These are phyloP conservation scores for Lodderomyces oxycetoniae DNA, from an alignment of 1,139 yeast genomes.

Conservation along the genomic window DNA sequence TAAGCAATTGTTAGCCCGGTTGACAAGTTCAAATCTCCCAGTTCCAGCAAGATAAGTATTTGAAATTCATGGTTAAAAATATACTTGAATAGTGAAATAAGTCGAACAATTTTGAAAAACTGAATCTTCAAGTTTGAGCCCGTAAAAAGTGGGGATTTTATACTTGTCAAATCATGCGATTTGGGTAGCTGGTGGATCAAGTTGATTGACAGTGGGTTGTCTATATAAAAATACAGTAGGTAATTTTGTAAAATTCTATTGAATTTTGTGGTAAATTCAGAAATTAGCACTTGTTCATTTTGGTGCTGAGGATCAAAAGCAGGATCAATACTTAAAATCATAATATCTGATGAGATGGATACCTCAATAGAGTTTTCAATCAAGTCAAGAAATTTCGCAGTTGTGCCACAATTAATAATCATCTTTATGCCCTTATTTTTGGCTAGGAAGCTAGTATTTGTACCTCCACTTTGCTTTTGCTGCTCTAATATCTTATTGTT, in stretches of 20 bases:
- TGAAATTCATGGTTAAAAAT: constrained; percentile 30
- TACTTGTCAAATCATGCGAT: constrained; percentile 19
- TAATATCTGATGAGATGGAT: constrained; percentile 35
- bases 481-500: constrained; percentile 4
- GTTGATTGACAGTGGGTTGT: constrained; percentile 26
- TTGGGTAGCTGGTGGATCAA: constrained; percentile 32
- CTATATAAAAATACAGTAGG: constrained; percentile 33
- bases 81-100: constrained; percentile 33
- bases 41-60: constrained; percentile 35
- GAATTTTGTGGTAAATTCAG: constrained; percentile 26
- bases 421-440: constrained; percentile 33
- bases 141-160: constrained; percentile 35
- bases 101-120: constrained; percentile 36
- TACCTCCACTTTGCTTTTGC: not conserved
- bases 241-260: constrained; percentile 39
- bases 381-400: constrained; percentile 25
- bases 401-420: constrained; percentile 39
- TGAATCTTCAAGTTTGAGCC: constrained; percentile 36
- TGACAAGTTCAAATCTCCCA: constrained; percentile 25
- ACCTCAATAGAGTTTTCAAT: constrained; percentile 19
- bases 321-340: constrained; percentile 39
- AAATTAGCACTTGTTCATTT: too few relatives aligned
- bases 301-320: constrained; percentile 19
- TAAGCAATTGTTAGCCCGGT: constrained; percentile 36
- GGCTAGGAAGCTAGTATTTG: constrained; percentile 15